Evolutionary conservation across 148 eudicot species (phyloP).

Genomic region (Spergularia bocconei): DNA sequence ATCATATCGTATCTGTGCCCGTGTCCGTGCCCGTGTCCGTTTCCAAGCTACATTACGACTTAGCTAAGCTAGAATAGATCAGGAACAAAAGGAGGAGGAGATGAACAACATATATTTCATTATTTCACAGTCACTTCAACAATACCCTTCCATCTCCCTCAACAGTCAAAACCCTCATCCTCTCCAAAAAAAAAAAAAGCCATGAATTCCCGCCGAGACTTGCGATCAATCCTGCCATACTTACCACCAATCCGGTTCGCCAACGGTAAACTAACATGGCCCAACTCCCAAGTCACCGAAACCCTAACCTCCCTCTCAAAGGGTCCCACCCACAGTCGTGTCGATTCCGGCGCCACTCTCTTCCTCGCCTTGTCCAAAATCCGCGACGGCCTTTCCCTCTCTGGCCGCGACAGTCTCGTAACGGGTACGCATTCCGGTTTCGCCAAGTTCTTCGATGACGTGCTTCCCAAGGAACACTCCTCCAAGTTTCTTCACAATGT

Average conservation of each 20-base stretch:
- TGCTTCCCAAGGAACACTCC: background rate
- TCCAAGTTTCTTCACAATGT: background rate
- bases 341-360: background rate
- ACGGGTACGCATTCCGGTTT: background rate
- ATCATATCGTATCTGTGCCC: too few relatives aligned
- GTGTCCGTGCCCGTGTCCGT: too few relatives aligned
- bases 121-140: too few relatives aligned
- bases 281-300: background rate
- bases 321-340: background rate
- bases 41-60: too few relatives aligned
- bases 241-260: slow-evolving; percentile 1
- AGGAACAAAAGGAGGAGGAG: too few relatives aligned
- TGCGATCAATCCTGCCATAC: slow-evolving; percentile 1
- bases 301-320: background rate
- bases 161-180: too few relatives aligned
- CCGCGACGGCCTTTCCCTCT: background rate
- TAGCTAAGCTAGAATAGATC: too few relatives aligned
- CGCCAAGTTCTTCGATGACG: background rate
- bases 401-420: background rate
- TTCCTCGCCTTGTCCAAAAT: background rate
- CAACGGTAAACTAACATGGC: background rate
- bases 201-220: background rate
- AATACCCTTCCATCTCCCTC: too few relatives aligned
- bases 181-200: too few relatives aligned
- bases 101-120: too few relatives aligned